A percentile compares a stretch with the other conserved stretches of the same genome.
phyloP scores from a whole-genome alignment of 2,329 filamentous ascomycete genomes.

The Tolypocladium tundrense region DNA sequence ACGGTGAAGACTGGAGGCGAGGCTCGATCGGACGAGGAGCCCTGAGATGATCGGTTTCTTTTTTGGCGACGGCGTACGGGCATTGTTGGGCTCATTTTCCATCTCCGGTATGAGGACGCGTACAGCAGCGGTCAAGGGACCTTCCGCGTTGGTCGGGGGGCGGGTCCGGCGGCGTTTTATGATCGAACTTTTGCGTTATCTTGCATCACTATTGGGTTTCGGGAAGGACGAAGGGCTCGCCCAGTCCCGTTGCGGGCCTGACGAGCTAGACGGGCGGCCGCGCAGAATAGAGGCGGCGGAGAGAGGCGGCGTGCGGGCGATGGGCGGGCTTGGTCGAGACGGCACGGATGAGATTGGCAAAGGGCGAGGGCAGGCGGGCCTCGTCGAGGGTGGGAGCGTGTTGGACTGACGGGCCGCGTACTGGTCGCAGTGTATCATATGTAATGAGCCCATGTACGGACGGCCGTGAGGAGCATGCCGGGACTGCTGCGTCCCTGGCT shows the following conservation, averaged over 20 bases:
- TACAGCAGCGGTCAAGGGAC: neutral
- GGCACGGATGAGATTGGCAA: neutral
- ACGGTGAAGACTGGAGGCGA: conserved; percentile 29
- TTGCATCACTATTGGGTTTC: neutral
- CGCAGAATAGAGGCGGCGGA: neutral
- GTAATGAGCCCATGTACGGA: neutral
- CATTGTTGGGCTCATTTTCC: neutral
- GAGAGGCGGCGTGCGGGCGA: neutral
- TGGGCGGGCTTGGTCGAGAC: neutral
- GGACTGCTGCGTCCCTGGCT: neutral
- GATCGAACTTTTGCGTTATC: neutral
- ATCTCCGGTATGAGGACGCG: neutral
- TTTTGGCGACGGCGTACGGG: conserved; percentile 9
- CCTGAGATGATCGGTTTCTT: conserved; percentile 9
- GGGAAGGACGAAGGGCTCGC: neutral
- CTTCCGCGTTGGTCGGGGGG: neutral
- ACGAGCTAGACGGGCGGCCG: neutral
- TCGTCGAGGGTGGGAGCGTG: neutral
- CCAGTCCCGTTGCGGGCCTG: neutral
- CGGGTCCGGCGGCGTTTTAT: neutral
- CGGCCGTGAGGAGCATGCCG: neutral
- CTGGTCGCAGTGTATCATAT: conserved; percentile 5
- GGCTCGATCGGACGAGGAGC: conserved; percentile 28
- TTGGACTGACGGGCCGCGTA: neutral
- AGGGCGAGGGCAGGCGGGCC: neutral